These are phyloP conservation scores for Talaromyces stipitatus DNA, from an alignment of 495 filamentous ascomycete genomes.

Conservation along the genomic window DNA sequence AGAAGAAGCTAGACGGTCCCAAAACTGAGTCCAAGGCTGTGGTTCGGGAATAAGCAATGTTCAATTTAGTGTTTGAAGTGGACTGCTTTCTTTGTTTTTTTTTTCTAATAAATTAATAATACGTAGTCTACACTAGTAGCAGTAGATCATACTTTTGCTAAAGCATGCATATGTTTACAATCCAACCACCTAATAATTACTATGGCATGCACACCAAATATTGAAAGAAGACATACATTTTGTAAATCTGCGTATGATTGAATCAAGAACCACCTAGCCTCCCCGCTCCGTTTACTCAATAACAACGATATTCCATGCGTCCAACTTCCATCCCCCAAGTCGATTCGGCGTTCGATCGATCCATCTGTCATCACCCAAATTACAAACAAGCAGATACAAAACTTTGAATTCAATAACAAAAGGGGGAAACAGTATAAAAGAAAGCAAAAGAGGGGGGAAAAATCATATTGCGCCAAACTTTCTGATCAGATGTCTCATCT, in stretches of 20 bases:
- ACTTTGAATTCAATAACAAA: not conserved
- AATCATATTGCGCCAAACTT: constrained; percentile 27
- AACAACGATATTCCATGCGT: not conserved
- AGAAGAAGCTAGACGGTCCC: not conserved
- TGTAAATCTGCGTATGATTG: not conserved
- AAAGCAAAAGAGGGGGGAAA: too few species aligned
- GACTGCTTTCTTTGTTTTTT: not conserved
- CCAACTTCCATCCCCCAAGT: not conserved
- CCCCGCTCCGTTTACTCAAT: not conserved
- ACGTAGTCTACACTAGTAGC: not conserved
- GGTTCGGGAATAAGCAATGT: constrained; percentile 3
- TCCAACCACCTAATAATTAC: too few species aligned
- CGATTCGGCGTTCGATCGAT: not conserved
- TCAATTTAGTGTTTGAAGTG: not conserved
- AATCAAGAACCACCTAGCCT: constrained; percentile 1
- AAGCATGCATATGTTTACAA: too few species aligned
- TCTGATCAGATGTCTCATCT: constrained; percentile 7
- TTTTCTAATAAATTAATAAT: not conserved
- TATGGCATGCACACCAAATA: not conserved
- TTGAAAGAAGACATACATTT: not conserved
- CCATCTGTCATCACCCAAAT: too few species aligned
- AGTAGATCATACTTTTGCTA: too few species aligned
- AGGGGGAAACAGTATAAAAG: constrained; percentile 1
- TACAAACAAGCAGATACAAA: not conserved
- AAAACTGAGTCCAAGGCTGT: not conserved